Conservation (phyloP, 331 rosid genomes). For the Prunus yedoensis region DNA sequence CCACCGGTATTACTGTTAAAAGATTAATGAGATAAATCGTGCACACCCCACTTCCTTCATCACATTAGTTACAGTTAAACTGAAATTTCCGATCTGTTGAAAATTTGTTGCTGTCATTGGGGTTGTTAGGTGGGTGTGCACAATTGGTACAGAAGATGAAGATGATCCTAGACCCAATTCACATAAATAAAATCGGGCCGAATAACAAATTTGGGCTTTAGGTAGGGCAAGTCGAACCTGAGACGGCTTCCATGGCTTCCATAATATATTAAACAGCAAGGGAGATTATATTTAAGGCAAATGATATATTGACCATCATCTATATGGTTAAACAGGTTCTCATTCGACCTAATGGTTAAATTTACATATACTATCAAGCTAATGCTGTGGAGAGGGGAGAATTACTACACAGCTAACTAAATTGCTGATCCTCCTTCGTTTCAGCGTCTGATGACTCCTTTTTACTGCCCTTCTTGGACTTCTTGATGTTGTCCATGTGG, state of each 20-base stretch:
- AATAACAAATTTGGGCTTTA: not conserved
- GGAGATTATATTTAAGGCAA: not conserved
- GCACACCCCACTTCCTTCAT: not conserved
- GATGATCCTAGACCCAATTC: not conserved
- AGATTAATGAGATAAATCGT: not conserved
- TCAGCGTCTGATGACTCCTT: slow-evolving; percentile 19
- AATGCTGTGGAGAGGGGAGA: slow-evolving; percentile 4
- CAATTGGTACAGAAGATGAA: not conserved
- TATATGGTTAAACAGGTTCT: not conserved
- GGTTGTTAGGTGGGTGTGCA: not conserved
- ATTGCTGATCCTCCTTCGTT: slow-evolving; percentile 25
- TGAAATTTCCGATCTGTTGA: not conserved
- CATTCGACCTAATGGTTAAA: slow-evolving; percentile 5
- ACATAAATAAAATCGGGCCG: not conserved
- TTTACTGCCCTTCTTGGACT: slow-evolving; percentile 37
- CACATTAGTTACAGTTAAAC: not conserved
- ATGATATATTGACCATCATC: not conserved
- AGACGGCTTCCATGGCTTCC: too few relatives aligned
- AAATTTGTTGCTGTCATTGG: not conserved
- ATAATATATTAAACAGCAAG: not conserved
- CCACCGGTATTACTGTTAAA: not conserved
- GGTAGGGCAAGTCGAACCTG: too few relatives aligned
- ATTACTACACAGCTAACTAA: not conserved
- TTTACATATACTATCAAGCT: slow-evolving; percentile 21
- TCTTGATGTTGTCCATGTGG: slow-evolving; percentile 49